Conservation (phyloP, 768 basidiomycete species). For the Antrodiella citrinella region DNA sequence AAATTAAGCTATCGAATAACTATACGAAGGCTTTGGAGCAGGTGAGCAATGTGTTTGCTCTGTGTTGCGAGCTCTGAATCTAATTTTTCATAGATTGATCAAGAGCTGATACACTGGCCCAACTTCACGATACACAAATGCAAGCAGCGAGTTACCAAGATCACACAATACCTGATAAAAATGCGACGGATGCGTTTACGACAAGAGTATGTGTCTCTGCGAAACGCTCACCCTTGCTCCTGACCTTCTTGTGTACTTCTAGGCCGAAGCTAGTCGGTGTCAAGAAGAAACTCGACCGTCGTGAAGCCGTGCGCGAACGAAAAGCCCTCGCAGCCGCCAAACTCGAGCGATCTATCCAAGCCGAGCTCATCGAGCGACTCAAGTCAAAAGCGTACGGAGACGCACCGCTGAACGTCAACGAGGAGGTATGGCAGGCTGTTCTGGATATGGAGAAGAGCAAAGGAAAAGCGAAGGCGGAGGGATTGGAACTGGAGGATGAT, state of each 20-base stretch:
- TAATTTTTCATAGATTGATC: conserved; percentile 67
- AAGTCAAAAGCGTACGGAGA: conserved; percentile 98
- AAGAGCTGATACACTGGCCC: conserved; percentile 95
- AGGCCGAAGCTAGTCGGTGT: conserved; percentile 92
- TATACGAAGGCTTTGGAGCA: conserved; percentile 94
- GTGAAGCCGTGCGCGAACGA: conserved; percentile 87
- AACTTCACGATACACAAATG: conserved; percentile 97
- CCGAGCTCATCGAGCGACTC: conserved; percentile 90
- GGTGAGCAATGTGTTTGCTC: conserved; percentile 53
- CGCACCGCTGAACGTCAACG: conserved; percentile 95
- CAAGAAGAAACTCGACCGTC: conserved; percentile 93
- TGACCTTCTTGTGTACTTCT: background rate
- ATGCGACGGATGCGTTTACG: conserved; percentile 87
- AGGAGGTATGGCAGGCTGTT: conserved; percentile 90
- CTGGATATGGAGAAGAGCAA: conserved; percentile 69
- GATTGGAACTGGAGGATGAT: conserved; percentile 38
- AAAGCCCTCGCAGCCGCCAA: conserved; percentile 96
- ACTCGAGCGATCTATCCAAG: conserved; percentile 91
- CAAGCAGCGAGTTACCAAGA: conserved; percentile 98
- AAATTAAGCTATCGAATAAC: conserved; percentile 85
- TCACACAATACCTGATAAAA: conserved; percentile 98
- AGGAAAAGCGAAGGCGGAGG: conserved; percentile 28
- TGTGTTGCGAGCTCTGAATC: background rate
- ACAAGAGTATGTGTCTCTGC: conserved; percentile 56
- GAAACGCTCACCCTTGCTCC: background rate